Evolutionary conservation across 2,329 filamentous ascomycete species (phyloP).

Genomic region (Ascochyta pisi): DNA sequence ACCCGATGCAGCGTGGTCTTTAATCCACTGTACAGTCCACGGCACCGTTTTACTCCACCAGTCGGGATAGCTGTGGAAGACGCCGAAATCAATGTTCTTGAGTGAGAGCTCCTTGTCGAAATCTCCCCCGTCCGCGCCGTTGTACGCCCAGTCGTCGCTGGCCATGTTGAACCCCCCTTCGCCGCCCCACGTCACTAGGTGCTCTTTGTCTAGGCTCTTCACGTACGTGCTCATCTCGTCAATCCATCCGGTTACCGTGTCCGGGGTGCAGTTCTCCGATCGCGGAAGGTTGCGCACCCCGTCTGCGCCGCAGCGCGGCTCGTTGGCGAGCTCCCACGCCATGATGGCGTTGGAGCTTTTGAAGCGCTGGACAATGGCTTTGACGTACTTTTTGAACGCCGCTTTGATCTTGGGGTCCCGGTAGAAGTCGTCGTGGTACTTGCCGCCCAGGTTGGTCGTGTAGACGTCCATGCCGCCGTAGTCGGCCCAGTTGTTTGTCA

Average conservation of each 20-base stretch:
- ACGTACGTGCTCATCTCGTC: slow-evolving; percentile 63
- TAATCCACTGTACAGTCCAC: slow-evolving; percentile 64
- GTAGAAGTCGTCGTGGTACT: slow-evolving; percentile 59
- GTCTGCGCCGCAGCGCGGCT: slow-evolving; percentile 45
- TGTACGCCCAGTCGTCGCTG: slow-evolving; percentile 47
- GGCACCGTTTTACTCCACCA: slow-evolving; percentile 61
- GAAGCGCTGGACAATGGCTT: slow-evolving; percentile 59
- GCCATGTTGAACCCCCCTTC: slow-evolving; percentile 50
- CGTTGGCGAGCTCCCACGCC: slow-evolving; percentile 64
- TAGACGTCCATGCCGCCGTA: slow-evolving; percentile 68
- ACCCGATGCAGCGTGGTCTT: slow-evolving; percentile 58
- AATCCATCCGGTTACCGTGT: slow-evolving; percentile 57
- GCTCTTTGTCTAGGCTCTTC: slow-evolving; percentile 60
- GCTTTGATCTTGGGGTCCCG: slow-evolving; percentile 58
- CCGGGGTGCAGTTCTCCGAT: slow-evolving; percentile 44
- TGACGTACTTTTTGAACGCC: slow-evolving; percentile 59
- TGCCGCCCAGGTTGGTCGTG: slow-evolving; percentile 61
- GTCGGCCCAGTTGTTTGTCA: slow-evolving; percentile 67
- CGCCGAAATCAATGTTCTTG: slow-evolving; percentile 61
- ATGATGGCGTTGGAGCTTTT: slow-evolving; percentile 57
- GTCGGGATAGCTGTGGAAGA: slow-evolving; percentile 64
- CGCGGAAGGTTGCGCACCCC: slow-evolving; percentile 39
- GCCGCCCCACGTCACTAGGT: slow-evolving; percentile 63
- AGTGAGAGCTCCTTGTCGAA: slow-evolving; percentile 60
- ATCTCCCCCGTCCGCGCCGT: slow-evolving; percentile 59